These are phyloP conservation scores for Gynandropsis gynandra DNA, from an alignment of 345 rosid species.

Conservation along the genomic window DNA sequence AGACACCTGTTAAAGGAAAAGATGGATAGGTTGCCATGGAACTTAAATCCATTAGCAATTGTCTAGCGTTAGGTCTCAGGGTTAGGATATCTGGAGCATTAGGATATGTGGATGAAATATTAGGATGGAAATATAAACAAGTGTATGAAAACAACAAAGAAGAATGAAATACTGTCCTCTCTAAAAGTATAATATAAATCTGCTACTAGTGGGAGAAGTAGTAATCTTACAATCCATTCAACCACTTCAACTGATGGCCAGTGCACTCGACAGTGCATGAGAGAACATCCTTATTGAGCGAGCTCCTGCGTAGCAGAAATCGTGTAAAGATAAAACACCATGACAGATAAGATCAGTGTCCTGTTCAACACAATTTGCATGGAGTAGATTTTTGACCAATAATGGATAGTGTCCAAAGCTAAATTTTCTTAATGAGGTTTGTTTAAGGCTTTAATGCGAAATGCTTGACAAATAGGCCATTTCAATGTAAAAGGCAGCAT, in stretches of 20 bases:
- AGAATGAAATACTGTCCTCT: background rate
- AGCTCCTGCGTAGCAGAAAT: constrained; percentile 2
- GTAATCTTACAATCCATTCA: constrained; percentile 11
- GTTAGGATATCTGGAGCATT: background rate
- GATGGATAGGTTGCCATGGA: background rate
- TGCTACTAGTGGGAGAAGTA: background rate
- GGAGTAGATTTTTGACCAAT: background rate
- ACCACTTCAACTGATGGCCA: constrained; percentile 4
- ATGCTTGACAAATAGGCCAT: constrained; percentile 16
- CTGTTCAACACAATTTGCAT: background rate
- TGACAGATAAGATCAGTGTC: background rate
- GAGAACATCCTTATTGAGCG: background rate
- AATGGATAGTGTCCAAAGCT: too few species aligned
- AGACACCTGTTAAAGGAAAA: constrained; percentile 19
- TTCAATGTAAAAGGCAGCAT: background rate
- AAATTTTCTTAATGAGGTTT: background rate
- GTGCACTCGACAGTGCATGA: background rate
- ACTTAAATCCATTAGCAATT: constrained; percentile 18
- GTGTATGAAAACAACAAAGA: background rate
- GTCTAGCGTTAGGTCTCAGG: too few species aligned
- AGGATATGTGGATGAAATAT: constrained; percentile 9
- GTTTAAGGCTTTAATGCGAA: background rate
- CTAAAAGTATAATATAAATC: background rate
- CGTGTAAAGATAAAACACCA: background rate
- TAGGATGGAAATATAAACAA: constrained; percentile 7